A percentile compares a stretch with the other conserved stretches of the same genome.
These are phyloP conservation scores for Pseudevernia furfuracea DNA, from an alignment of 495 filamentous ascomycete genomes.

Conservation along the genomic window DNA sequence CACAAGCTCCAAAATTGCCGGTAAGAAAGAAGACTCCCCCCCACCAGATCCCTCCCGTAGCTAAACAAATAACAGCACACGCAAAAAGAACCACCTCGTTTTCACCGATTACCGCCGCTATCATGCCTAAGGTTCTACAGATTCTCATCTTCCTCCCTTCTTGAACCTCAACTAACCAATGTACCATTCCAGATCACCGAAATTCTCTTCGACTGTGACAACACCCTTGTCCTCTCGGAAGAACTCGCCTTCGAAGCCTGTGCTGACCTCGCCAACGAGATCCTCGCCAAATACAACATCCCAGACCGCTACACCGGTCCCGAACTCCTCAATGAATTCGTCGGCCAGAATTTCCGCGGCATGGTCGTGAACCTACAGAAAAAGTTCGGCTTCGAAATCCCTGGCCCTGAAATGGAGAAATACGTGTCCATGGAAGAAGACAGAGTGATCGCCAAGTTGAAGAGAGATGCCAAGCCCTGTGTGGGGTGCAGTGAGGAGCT, in stretches of 20 bases:
- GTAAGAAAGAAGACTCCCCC: neutral
- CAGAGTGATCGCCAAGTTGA: slow-evolving; percentile 73
- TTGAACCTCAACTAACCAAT: slow-evolving; percentile 8
- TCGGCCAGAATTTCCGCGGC: slow-evolving; percentile 93
- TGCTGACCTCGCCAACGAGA: slow-evolving; percentile 86
- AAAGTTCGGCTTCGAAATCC: slow-evolving; percentile 67
- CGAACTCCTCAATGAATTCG: slow-evolving; percentile 77
- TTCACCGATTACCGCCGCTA: slow-evolving; percentile 15
- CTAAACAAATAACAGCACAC: neutral
- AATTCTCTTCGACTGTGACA: slow-evolving; percentile 95
- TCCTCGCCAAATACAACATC: slow-evolving; percentile 60
- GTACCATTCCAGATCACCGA: slow-evolving; percentile 53
- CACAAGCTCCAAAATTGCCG: neutral
- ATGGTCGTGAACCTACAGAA: slow-evolving; percentile 71
- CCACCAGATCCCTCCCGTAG: neutral
- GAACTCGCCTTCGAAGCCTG: slow-evolving; percentile 89
- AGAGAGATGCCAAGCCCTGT: slow-evolving; percentile 62
- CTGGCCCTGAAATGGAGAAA: slow-evolving; percentile 56
- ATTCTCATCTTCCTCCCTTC: neutral
- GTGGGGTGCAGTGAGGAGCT: slow-evolving; percentile 64
- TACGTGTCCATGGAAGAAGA: slow-evolving; percentile 79
- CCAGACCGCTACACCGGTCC: slow-evolving; percentile 70
- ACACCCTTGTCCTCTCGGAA: slow-evolving; percentile 92
- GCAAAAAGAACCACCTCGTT: neutral
- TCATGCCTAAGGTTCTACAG: slow-evolving; percentile 41